Conservation (phyloP, 805 yeast species). For the Clavispora carvajalis region DNA sequence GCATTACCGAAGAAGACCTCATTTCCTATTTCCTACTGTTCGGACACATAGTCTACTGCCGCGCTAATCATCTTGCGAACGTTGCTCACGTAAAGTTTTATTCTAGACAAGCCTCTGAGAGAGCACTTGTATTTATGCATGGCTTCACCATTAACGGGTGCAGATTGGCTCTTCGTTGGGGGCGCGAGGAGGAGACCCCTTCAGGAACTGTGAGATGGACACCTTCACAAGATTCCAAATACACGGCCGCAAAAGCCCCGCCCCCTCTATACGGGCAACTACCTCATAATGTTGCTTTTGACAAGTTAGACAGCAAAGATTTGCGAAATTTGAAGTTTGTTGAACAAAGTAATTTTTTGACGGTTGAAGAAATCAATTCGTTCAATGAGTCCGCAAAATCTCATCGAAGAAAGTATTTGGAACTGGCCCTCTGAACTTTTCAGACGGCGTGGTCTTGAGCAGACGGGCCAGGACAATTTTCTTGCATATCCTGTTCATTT, state of each 20-base stretch:
- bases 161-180: conserved; percentile 29
- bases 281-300: conserved; percentile 16
- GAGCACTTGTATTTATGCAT: conserved; percentile 30
- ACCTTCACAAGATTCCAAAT: conserved; percentile 9
- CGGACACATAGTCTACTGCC: conserved; percentile 43
- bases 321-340: conserved; percentile 8
- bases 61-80: conserved; percentile 15
- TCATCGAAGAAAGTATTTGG: conserved; percentile 4
- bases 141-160: conserved; percentile 26
- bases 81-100: conserved; percentile 24
- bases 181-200: conserved; percentile 13
- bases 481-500: conserved; percentile 5
- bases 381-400: conserved; percentile 3
- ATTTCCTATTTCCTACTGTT: conserved; percentile 56
- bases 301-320: conserved; percentile 10
- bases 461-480: conserved; percentile 12
- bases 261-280: conserved; percentile 19
- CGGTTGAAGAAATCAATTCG: conserved; percentile 16
- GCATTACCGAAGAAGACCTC: conserved; percentile 58
- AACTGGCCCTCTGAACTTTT: conserved; percentile 5
- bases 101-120: conserved; percentile 31
- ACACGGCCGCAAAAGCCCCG: conserved; percentile 11
- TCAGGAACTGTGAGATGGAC: conserved; percentile 5
- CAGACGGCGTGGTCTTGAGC: conserved; percentile 1
- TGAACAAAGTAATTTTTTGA: conserved; percentile 14